phyloP scores from a whole-genome alignment of 352 stramenopile species.

The Globisporangium parvum region DNA sequence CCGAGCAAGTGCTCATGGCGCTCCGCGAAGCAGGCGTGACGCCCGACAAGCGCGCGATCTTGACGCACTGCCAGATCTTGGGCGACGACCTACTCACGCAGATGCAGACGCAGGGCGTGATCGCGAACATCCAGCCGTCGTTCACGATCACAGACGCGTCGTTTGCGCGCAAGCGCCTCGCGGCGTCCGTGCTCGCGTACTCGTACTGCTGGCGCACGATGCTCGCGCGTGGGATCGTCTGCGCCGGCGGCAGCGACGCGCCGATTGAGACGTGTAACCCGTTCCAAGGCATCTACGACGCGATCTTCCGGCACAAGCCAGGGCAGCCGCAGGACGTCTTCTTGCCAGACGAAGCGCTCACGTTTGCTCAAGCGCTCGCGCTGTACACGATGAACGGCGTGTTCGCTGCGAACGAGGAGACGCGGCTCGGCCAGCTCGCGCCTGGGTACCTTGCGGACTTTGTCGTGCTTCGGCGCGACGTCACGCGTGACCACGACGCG shows the following conservation, averaged over 20 bases:
- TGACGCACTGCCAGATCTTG: constrained; percentile 90
- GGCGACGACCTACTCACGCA: constrained; percentile 54
- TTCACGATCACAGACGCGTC: constrained; percentile 84
- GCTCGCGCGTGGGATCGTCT: constrained; percentile 59
- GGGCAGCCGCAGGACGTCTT: constrained; percentile 42
- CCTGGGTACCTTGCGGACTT: constrained; percentile 63
- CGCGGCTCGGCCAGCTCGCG: constrained; percentile 39
- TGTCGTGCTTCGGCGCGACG: constrained; percentile 58
- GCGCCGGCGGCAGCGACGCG: constrained; percentile 76
- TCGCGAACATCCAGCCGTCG: constrained; percentile 85
- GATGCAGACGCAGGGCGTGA: constrained; percentile 74
- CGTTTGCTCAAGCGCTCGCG: constrained; percentile 66
- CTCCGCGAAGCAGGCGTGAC: constrained; percentile 48
- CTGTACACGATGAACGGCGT: constrained; percentile 79
- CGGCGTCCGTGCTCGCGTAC: constrained; percentile 41
- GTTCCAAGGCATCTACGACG: constrained; percentile 87
- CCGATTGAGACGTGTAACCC: constrained; percentile 86
- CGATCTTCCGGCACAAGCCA: constrained; percentile 68
- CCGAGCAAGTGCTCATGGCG: constrained; percentile 66
- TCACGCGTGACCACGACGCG: constrained; percentile 31
- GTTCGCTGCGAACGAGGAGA: constrained; percentile 59
- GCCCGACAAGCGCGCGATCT: constrained; percentile 56
- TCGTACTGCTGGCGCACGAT: constrained; percentile 88
- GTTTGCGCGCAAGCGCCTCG: constrained; percentile 74
- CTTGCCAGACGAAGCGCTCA: constrained; percentile 56